Base-by-base conservation (phyloP, 805 yeast species). In the Maudiozyma barnettii region DNA sequence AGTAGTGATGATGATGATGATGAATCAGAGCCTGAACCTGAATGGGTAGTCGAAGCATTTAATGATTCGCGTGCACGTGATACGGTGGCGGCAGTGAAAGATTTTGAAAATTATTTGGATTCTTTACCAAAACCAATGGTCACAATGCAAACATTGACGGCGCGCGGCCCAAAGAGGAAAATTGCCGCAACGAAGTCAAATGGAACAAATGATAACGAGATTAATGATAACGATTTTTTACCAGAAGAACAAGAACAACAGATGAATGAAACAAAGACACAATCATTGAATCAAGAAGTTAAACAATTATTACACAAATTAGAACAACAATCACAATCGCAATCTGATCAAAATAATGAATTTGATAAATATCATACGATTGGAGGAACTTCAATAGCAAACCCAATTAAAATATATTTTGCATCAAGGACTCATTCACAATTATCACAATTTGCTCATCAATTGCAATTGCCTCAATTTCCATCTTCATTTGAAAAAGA, bases 341-440 rank as follows among this genome's bases (percentile, higher is more conserved):
- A 37, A 35, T 33, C 19, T 33, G 36, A 33, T 33, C 8, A 14
- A 33, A 33, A 3, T 4, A 14, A 20, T 3, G 10, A 23, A 41
- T 12, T 23, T 31, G 23, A 43, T 39, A 23, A 33, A 33, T 10
- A n/a, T 33, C 36, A 33, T 33, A 33, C 7, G 13, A 16, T 43
- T 16, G 41, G 18, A 39, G 30, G 41, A 14, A 37, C 10, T 8
- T 2, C 10, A 7, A 37, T 18, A n/a, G 56, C 53, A 7, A 64
- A 67, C 18, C 65, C 77, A 0, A 56, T 69, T 0, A 76, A 80
- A 54, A 77, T 90, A 1, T 77, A 66, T 54, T 89, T 81, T 59
- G 74, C 95, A 0, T 87, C 96, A 2, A 70, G 98, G 63, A 90
- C 98, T 0, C 97, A 90, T 58, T 86, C 96, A 0, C 98, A 90